Conservation (phyloP, 352 stramenopile genomes). For the Phytophthora brassicae region DNA sequence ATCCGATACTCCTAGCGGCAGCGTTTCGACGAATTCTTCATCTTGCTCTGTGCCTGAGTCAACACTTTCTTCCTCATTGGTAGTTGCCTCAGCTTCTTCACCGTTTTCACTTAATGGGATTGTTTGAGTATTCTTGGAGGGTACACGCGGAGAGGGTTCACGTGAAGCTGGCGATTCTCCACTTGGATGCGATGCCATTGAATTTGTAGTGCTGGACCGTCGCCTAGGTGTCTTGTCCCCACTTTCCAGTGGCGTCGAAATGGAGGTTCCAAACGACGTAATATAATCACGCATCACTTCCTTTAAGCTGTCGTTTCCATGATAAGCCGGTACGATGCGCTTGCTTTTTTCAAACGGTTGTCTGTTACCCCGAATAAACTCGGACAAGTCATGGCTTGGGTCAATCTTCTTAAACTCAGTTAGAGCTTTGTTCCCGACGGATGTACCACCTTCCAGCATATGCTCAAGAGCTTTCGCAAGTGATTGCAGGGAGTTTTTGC, state of each 20-base stretch:
- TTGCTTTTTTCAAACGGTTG: slow-evolving; percentile 52
- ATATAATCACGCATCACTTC: slow-evolving; percentile 59
- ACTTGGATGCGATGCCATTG: slow-evolving; percentile 2
- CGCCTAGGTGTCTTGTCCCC: slow-evolving; percentile 17
- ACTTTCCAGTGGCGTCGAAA: slow-evolving; percentile 16
- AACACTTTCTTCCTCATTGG: slow-evolving; percentile 16
- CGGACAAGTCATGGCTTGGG: slow-evolving; percentile 50
- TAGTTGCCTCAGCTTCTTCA: slow-evolving; percentile 9
- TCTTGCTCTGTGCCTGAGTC: slow-evolving; percentile 22
- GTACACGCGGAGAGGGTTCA: slow-evolving; percentile 13
- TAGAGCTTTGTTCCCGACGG: slow-evolving; percentile 41
- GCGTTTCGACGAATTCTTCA: slow-evolving; percentile 46
- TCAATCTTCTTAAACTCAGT: slow-evolving; percentile 55
- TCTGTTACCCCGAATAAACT: slow-evolving; percentile 62
- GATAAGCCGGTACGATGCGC: slow-evolving; percentile 44
- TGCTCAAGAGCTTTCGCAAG: slow-evolving; percentile 73
- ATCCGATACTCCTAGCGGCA: slow-evolving; percentile 60
- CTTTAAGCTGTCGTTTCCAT: slow-evolving; percentile 55
- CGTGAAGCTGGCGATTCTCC: slow-evolving; percentile 6
- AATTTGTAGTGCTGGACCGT: not conserved
- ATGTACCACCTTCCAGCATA: slow-evolving; percentile 42
- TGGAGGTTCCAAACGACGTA: slow-evolving; percentile 13
- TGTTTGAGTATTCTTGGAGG: slow-evolving; percentile 1
- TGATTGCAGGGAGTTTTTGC: slow-evolving; percentile 76
- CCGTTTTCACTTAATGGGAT: not conserved